These are phyloP conservation scores for Dictyostelium intermedium DNA, from an alignment of 78 protist genomes.

Conservation along the genomic window DNA sequence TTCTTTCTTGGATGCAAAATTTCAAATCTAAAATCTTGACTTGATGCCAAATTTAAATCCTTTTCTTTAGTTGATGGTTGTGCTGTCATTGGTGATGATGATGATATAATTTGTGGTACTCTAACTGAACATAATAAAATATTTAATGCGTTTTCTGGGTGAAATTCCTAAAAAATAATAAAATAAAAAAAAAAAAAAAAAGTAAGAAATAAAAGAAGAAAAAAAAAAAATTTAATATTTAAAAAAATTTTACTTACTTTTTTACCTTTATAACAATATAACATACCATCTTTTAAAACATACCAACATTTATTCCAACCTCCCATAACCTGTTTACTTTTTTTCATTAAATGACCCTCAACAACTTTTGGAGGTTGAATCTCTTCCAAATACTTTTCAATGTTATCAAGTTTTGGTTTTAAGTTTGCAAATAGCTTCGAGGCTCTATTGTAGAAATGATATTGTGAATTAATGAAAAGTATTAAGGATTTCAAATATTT, in stretches of 20 bases:
- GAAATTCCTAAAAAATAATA: constrained; percentile 8
- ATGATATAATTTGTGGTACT: constrained; percentile 26
- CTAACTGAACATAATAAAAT: constrained; percentile 71
- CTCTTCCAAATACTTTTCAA: constrained; percentile 57
- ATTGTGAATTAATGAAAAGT: constrained; percentile 59
- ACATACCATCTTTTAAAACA: constrained; percentile 80
- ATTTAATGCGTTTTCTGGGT: constrained; percentile 76
- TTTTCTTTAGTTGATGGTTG: constrained; percentile 3
- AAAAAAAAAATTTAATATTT: no score
- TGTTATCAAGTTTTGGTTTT: constrained; percentile 51
- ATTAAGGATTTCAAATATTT: constrained; percentile 53
- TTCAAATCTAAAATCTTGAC: constrained; percentile 66
- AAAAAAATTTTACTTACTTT: constrained; percentile 18
- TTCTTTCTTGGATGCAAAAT: constrained; percentile 69
- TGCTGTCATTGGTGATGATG: not conserved
- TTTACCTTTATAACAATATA: constrained; percentile 67
- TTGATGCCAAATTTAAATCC: not conserved
- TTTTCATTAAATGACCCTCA: constrained; percentile 77
- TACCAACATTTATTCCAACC: constrained; percentile 84
- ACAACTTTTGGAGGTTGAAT: constrained; percentile 78
- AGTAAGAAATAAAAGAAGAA: not conserved
- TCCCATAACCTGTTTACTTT: constrained; percentile 76
- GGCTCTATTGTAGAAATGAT: constrained; percentile 53
- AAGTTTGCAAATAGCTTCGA: constrained; percentile 37
- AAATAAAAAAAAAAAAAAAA: not conserved